phyloP scores from a whole-genome alignment of 2,329 filamentous ascomycete species.

The Botrytis sinoallii region DNA sequence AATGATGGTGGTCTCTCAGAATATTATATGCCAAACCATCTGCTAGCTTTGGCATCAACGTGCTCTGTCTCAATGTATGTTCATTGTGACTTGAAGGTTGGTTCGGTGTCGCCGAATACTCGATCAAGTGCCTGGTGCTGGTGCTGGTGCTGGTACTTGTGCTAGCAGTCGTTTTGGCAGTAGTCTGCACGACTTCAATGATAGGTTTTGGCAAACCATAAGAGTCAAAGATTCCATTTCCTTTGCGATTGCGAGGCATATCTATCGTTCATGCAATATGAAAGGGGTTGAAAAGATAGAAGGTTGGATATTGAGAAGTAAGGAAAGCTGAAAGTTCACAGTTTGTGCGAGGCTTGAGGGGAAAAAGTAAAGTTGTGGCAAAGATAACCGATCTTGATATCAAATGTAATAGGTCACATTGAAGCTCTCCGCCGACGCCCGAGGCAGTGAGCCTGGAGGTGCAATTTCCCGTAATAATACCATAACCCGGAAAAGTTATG shows the following conservation, averaged over 20 bases:
- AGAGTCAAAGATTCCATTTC: background rate
- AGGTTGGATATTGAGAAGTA: slow-evolving; percentile 3
- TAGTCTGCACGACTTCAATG: background rate
- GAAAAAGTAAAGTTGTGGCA: slow-evolving; percentile 12
- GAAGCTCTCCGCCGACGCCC: background rate
- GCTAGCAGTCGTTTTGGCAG: background rate
- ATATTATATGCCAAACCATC: background rate
- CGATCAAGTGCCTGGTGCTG: background rate
- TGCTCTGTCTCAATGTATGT: background rate
- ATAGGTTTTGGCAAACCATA: slow-evolving; percentile 3
- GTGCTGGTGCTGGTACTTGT: background rate
- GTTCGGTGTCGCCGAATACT: background rate
- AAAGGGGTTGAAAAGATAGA: background rate
- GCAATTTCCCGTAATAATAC: background rate
- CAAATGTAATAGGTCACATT: slow-evolving; percentile 8
- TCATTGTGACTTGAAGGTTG: background rate
- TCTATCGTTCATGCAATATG: background rate
- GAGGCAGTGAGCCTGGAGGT: background rate
- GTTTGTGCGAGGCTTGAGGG: slow-evolving; percentile 7
- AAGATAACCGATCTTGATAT: slow-evolving; percentile 1
- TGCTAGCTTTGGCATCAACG: slow-evolving; percentile 7
- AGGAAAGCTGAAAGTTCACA: slow-evolving; percentile 9
- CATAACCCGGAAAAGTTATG: background rate
- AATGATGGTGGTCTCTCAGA: background rate
- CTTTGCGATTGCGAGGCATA: background rate